These are phyloP conservation scores for Chytridium lagenaria DNA, from an alignment of 371 early-diverging fungal genomes.

Conservation along the genomic window DNA sequence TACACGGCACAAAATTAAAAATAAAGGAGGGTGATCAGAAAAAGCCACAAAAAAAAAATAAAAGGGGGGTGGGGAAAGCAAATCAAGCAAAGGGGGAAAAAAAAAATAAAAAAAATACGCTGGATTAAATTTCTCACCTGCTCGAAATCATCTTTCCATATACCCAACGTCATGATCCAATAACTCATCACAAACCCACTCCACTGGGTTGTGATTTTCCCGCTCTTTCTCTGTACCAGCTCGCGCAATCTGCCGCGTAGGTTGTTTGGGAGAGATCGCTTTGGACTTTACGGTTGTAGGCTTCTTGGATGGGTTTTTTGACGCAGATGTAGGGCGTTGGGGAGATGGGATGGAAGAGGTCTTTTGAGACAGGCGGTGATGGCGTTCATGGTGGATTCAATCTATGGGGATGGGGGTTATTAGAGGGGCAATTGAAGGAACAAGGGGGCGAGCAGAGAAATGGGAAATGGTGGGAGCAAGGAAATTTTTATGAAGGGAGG, in stretches of 20 bases:
- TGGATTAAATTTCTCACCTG: constrained; percentile 1
- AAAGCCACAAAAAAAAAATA: background rate
- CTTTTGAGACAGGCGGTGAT: background rate
- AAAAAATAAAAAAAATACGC: background rate
- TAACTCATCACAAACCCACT: background rate
- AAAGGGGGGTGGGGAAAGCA: background rate
- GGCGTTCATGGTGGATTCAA: constrained; percentile 16
- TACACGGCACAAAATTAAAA: background rate
- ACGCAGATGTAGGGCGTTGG: constrained; percentile 22
- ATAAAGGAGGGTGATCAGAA: background rate
- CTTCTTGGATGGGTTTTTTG: constrained; percentile 7
- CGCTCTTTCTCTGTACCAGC: constrained; percentile 3
- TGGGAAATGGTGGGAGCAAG: too few relatives aligned
- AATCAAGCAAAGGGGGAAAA: background rate
- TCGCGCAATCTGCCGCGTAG: background rate
- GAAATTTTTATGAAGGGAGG: too few relatives aligned
- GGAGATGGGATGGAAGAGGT: background rate
- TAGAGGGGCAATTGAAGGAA: too few relatives aligned
- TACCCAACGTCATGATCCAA: background rate
- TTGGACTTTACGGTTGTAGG: constrained; percentile 10
- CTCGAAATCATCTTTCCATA: background rate
- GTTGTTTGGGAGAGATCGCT: background rate
- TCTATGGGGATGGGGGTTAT: background rate
- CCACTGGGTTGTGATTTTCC: background rate
- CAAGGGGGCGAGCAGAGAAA: too few relatives aligned